A percentile compares a stretch with the other conserved stretches of the same genome.
Evolutionary conservation across 805 yeast genomes (phyloP).

Genomic region (Saccharomycopsis fibuligera): DNA sequence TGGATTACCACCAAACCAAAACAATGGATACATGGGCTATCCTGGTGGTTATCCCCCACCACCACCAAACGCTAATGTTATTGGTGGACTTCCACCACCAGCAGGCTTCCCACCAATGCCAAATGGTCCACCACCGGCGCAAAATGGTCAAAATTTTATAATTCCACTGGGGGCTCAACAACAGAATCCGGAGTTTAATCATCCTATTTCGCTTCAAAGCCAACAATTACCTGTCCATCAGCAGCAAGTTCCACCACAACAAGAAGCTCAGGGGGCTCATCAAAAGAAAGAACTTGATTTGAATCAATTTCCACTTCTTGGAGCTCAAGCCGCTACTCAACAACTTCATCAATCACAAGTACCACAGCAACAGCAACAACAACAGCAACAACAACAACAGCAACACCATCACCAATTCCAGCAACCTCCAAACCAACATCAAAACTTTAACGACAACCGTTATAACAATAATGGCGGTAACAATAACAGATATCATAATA

Average conservation of each 20-base stretch:
- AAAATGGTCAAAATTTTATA: slow-evolving; percentile 3
- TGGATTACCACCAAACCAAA: neutral
- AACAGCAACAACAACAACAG: slow-evolving; percentile 8
- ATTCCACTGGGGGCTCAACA: slow-evolving; percentile 27
- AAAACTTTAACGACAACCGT: slow-evolving; percentile 15
- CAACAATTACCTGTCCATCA: slow-evolving; percentile 16
- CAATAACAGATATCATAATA: slow-evolving; percentile 21
- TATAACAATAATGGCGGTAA: slow-evolving; percentile 19
- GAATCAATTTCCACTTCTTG: slow-evolving; percentile 18
- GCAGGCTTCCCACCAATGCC: slow-evolving; percentile 10
- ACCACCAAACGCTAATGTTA: neutral
- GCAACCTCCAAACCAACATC: slow-evolving; percentile 2
- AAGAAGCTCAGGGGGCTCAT: slow-evolving; percentile 11
- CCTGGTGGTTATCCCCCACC: slow-evolving; percentile 1
- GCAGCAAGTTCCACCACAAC: slow-evolving; percentile 23
- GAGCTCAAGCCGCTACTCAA: slow-evolving; percentile 21
- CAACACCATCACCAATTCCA: neutral
- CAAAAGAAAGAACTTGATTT: slow-evolving; percentile 20
- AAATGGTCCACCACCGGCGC: slow-evolving; percentile 5
- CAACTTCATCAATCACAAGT: slow-evolving; percentile 23
- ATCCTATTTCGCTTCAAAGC: slow-evolving; percentile 16
- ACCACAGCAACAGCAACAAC: slow-evolving; percentile 23
- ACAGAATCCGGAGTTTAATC: slow-evolving; percentile 26
- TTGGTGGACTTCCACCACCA: neutral
- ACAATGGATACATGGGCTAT: neutral